Evolutionary conservation across 768 basidiomycete genomes (phyloP), one percentile per base, ranked within the genome.

Genomic region (Pleurotus djamor): DNA sequence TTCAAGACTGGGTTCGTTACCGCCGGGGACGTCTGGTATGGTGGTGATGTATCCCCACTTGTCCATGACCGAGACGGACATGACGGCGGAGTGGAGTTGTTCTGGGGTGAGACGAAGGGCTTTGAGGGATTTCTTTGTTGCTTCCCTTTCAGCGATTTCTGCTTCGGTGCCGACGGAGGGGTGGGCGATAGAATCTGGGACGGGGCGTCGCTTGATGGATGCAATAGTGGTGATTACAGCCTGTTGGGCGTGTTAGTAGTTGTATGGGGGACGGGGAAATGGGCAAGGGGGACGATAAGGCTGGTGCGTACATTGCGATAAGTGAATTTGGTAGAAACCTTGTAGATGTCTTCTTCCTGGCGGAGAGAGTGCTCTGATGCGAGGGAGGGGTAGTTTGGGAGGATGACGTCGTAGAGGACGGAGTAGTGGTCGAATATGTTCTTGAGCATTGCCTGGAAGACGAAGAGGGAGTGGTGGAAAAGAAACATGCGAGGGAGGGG

Each of bases 321-420:
- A 0, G 92, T 92, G 49, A 83, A 69, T 71, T 91, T 93, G 55
- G 79, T 88, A 0, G 89, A 84, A 61, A 84, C 85, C 28, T 76
- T 78, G 72, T 94, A 94, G 0, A 94, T 79, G 60, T 93, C 88
- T 36, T 84, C 82, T 67, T 96, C 94, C 66, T 96, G 93, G 51
- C 76, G 82, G 8, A 94, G 79, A 3, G 94, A 86, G 72, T 96
- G 90, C 56, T 92, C 86, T 0, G 86, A 74, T 0, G 92, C 89
- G 16, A 95, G 69, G 21, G 78, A 74, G 0, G 89, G 86, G 60
- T 87, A 78, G 12, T 71, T 59, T 2, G 82, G 71, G 2, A 83
- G 71, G 48, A 94, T 73, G 7, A 72, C 59, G 7, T 82, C 73
- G 73, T 95, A 95, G 2, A 95, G 74, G 21, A 85, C 75, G 34